These are phyloP conservation scores for Solanum aculeatissimum DNA, from an alignment of 305 asterid species.

Conservation along the genomic window DNA sequence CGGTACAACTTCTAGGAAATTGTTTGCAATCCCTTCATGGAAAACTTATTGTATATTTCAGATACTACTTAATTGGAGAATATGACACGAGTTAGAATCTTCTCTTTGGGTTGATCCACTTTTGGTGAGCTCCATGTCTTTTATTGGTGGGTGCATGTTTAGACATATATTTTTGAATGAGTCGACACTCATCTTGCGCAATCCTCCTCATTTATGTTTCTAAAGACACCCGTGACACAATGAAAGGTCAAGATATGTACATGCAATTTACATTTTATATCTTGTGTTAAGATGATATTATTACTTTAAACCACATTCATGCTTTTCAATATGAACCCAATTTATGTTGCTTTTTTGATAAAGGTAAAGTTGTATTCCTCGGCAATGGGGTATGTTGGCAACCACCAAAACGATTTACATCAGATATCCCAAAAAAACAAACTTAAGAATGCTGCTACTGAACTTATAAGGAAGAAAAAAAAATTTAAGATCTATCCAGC, in stretches of 20 bases:
- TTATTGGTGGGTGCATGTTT: background rate
- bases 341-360: background rate
- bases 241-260: background rate
- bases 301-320: background rate
- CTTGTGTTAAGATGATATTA: background rate
- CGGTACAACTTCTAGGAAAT: background rate
- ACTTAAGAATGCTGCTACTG: too few relatives aligned
- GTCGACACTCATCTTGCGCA: background rate
- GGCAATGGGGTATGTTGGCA: too few relatives aligned
- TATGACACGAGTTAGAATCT: background rate
- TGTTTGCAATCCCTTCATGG: background rate
- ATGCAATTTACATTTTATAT: background rate
- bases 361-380: too few relatives aligned
- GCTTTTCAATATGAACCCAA: background rate
- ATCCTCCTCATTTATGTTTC: background rate
- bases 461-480: too few relatives aligned
- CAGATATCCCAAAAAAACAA: too few relatives aligned
- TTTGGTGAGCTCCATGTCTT: background rate
- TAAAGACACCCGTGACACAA: background rate
- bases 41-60: background rate
- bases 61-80: background rate
- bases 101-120: background rate
- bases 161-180: background rate
- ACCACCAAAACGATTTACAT: too few relatives aligned
- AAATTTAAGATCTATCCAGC: too few relatives aligned